A percentile compares a stretch with the other conserved stretches of the same genome.
phyloP scores from a whole-genome alignment of 495 filamentous ascomycete genomes.

The Talaromyces nanjingensis region DNA sequence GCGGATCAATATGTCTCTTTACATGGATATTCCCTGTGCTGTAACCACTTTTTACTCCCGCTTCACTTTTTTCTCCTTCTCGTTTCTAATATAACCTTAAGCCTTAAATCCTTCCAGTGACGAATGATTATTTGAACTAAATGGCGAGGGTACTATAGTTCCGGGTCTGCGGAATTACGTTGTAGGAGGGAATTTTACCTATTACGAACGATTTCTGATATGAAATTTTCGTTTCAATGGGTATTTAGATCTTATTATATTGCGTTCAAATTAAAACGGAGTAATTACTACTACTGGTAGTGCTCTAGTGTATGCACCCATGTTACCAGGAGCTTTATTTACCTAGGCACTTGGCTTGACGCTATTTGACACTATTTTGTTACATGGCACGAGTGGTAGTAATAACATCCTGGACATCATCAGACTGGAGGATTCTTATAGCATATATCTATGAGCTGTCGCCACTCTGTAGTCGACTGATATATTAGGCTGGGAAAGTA shows the following conservation, averaged over 20 bases:
- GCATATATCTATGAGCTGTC: conserved; percentile 1
- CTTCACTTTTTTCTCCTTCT: background rate
- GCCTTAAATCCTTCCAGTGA: background rate
- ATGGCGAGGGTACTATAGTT: background rate
- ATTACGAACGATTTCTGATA: background rate
- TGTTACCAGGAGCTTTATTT: background rate
- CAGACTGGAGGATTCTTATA: background rate
- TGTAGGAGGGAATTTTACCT: background rate
- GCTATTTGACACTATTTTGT: background rate
- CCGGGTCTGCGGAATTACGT: background rate
- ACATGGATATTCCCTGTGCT: background rate
- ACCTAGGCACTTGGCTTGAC: background rate
- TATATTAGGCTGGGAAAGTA: background rate
- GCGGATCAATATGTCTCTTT: background rate
- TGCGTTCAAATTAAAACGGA: background rate
- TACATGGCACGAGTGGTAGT: background rate
- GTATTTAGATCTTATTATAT: background rate
- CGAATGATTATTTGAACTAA: background rate
- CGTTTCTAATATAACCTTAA: background rate
- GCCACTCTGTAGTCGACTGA: background rate
- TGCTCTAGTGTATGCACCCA: background rate
- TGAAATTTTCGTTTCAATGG: background rate
- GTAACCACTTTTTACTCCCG: background rate
- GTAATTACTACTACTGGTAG: background rate
- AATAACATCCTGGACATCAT: background rate